Evolutionary conservation across 345 rosid species (phyloP).

Genomic region (Sonneratia alba): DNA sequence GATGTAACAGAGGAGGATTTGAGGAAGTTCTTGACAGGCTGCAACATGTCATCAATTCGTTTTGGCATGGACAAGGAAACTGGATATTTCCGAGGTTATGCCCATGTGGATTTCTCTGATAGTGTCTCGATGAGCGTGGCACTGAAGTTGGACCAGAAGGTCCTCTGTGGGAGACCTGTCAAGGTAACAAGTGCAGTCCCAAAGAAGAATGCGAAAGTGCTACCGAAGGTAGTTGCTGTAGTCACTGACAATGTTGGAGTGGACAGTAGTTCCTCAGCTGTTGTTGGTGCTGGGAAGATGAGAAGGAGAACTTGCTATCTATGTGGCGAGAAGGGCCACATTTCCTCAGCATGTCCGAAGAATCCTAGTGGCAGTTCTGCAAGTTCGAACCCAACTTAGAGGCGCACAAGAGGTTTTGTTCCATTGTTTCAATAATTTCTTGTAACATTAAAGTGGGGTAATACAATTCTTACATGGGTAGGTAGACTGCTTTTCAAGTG

Average conservation of each 20-base stretch:
- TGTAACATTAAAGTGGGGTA: background rate
- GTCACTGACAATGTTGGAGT: background rate
- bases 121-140: conserved; percentile 53
- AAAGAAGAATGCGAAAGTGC: conserved; percentile 16
- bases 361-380: conserved; percentile 11
- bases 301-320: conserved; percentile 68
- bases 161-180: conserved; percentile 65
- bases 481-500: background rate
- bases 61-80: conserved; percentile 78
- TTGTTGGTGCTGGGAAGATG: conserved; percentile 44
- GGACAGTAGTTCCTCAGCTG: background rate
- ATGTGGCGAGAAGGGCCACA: conserved; percentile 73
- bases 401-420: background rate
- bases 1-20: conserved; percentile 70
- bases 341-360: conserved; percentile 64
- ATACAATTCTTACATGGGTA: background rate
- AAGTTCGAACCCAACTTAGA: background rate
- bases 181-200: conserved; percentile 84
- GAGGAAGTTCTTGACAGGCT: conserved; percentile 62
- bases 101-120: conserved; percentile 75
- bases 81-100: conserved; percentile 76
- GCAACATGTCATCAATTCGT: conserved; percentile 55
- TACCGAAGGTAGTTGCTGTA: background rate
- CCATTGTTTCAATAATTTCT: background rate
- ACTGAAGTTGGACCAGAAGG: conserved; percentile 68